Evolutionary conservation across 2,329 filamentous ascomycete species (phyloP), one percentile per base, ranked within the genome.

Genomic region (Passalora sequoiae): DNA sequence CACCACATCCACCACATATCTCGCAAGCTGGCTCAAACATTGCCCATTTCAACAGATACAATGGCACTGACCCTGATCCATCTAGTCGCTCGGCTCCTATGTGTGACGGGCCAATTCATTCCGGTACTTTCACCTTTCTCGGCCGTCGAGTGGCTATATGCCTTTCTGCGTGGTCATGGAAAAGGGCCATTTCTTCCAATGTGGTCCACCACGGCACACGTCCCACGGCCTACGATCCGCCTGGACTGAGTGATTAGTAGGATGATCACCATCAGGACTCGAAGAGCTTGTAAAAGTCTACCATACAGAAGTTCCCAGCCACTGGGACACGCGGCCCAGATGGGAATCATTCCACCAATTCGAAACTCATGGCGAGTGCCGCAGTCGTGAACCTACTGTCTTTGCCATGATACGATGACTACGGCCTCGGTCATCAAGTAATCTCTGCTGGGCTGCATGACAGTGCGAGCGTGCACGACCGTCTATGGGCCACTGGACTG

Each of bases 121-220:
- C 13, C 21, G 3, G n/a, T 33, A 17, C 30, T 3, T 19, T 33
- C 30, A 17, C 15, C 6, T 33, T 33, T 19, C 30, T 19, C 6
- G 30, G 20, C 30, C 28, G 30, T 33, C 21, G 30, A 33, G 16
- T 33, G 30, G 30, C 30, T 33, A 19, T 17, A n/a, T n/a, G n/a
- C n/a, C n/a, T n/a, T n/a, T n/a, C n/a, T n/a, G n/a, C n/a, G n/a
- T n/a, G n/a, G n/a, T n/a, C n/a, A n/a, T n/a, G n/a, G n/a, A n/a
- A n/a, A n/a, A n/a, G n/a, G n/a, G n/a, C n/a, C n/a, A n/a, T n/a
- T n/a, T n/a, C n/a, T n/a, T n/a, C n/a, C n/a, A n/a, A n/a, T n/a
- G n/a, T n/a, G n/a, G n/a, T n/a, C n/a, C n/a, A n/a, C n/a, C n/a
- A n/a, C n/a, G n/a, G n/a, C 30, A 33, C 13, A 10, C 21, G 30